Base-by-base conservation (phyloP, 176 grass and related monocot species). In the Triticum timopheevii region DNA sequence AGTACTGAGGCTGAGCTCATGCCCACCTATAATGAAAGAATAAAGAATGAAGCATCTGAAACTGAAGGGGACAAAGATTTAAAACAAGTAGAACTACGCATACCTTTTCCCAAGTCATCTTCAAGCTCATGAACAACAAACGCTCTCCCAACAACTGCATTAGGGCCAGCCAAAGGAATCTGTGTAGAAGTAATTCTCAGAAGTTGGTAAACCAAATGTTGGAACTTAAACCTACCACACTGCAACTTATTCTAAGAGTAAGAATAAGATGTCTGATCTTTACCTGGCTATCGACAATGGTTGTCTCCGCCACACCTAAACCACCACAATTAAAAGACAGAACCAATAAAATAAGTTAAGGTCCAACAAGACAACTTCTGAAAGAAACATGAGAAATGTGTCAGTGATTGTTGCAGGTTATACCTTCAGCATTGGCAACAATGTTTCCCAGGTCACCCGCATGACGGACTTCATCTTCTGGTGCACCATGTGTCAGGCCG, bases 101-200 rank as follows among this genome's bases (percentile, higher is more conserved):
- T 86, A 99, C 97, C 97, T 91, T 99, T 96, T 23, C 97, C 97
- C 87, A 99, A 86, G 90, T 99, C 97, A 90, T 99, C 97, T 91
- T 88, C 79, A 91, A 99, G 88, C 74, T 99, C 97, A 93, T 99
- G 97, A 83, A 99, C 97, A 79, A 99, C 97, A 78, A 99, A 94
- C 72, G 97, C 97, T 86, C 97, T 91, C 77, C 97, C 94, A 85
- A 99, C 92, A 73, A 96, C 90, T 80, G 94, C 89, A 83, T 96
- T 96, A 49, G 89, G 79, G 54, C 97, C 97, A 7, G 13, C 90
- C 77, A 99, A 93, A 80, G 90, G 94, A 83, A 99, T 99, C 97
- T 99, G 44, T 63, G 66, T 58, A 72, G 25, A 76, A 93, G 7
- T 62, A 72, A 90, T 61, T 12, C 65, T 65, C 13, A 79, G 75